Evolutionary conservation across 106 monocot species (phyloP).

Genomic region (Apostasia ramifera): DNA sequence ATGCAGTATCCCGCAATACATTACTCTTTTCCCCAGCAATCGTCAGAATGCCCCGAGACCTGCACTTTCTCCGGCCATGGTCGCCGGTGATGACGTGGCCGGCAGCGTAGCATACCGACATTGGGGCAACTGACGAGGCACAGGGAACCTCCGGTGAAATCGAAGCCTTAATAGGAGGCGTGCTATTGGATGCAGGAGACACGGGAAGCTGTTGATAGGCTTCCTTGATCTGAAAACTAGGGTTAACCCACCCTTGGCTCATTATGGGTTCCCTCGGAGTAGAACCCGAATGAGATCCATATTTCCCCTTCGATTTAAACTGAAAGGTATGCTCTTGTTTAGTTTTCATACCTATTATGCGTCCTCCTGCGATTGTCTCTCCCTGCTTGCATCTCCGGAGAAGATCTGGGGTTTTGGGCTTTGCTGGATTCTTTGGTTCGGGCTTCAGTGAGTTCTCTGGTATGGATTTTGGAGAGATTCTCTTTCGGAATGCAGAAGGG

Average conservation of each 20-base stretch:
- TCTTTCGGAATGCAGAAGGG: background rate
- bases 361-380: slow-evolving; percentile 12
- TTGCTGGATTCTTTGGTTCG: slow-evolving; percentile 4
- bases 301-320: slow-evolving; percentile 5
- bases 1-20: slow-evolving; percentile 11
- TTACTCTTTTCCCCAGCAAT: slow-evolving; percentile 21
- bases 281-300: slow-evolving; percentile 4
- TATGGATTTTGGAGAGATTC: background rate
- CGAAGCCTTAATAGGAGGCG: slow-evolving; percentile 78
- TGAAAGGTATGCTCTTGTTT: background rate
- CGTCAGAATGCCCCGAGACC: slow-evolving; percentile 75
- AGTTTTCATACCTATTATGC: slow-evolving; percentile 1
- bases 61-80: slow-evolving; percentile 70
- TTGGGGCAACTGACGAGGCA: slow-evolving; percentile 28
- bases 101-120: slow-evolving; percentile 75
- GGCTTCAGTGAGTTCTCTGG: slow-evolving; percentile 9
- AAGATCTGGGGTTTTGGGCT: slow-evolving; percentile 14
- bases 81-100: slow-evolving; percentile 81
- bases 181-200: slow-evolving; percentile 39
- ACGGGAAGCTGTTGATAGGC: slow-evolving; percentile 16
- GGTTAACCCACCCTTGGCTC: background rate
- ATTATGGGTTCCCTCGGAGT: slow-evolving; percentile 23
- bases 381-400: slow-evolving; percentile 11
- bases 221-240: slow-evolving; percentile 17
- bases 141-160: slow-evolving; percentile 75